Base-by-base conservation (phyloP, 2,329 filamentous ascomycete species). In the Aspergillus latus region DNA sequence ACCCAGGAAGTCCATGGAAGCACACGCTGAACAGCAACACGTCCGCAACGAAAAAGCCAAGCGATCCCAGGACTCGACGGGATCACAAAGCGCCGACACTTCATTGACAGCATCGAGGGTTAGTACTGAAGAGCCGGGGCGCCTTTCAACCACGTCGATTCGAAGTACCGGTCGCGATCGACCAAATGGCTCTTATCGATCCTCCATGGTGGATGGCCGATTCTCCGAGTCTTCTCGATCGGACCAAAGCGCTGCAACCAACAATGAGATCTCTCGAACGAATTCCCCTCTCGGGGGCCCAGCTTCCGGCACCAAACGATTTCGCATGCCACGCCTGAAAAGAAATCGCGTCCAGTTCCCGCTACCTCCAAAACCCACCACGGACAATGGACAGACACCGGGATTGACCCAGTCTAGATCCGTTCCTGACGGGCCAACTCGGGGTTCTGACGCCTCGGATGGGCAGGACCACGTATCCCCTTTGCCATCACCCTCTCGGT, bases 171-270 rank as follows among this genome's bases (percentile, higher is more conserved):
- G 84, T 63, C 80, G 84, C 54, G 80, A 83, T 29, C 87, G 87
- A 56, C 80, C 82, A 45, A 84, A 87, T 59, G 85, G 88, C 59
- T 77, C 79, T 28, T 80, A 80, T 56, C 84, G 85, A 11, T 80
- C 84, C 2, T 84, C 85, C 6, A 79, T 88, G 16, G 84, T 87
- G 9, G 77, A 84, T 30, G 82, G 83, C 60, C 81, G 90, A 40
- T 76, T 88, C 29, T 94, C 90, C 4, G 93, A 97, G 67, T 97
- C 93, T 1, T 96, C 92, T 2, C 84, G 89, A 63, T 97, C 93
- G 29, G 92, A 97, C 72, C 89, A 84, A 44, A 96, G 90, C 74
- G 89, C 87, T 13, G 85, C 82, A 42, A 88, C 92, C 66, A 82
- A 92, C 66, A 82, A 82, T 63, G 78, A 79, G 40, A 76, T 84